These are phyloP conservation scores for Polyporus arcularius DNA, from an alignment of 768 basidiomycete genomes.

Conservation along the genomic window DNA sequence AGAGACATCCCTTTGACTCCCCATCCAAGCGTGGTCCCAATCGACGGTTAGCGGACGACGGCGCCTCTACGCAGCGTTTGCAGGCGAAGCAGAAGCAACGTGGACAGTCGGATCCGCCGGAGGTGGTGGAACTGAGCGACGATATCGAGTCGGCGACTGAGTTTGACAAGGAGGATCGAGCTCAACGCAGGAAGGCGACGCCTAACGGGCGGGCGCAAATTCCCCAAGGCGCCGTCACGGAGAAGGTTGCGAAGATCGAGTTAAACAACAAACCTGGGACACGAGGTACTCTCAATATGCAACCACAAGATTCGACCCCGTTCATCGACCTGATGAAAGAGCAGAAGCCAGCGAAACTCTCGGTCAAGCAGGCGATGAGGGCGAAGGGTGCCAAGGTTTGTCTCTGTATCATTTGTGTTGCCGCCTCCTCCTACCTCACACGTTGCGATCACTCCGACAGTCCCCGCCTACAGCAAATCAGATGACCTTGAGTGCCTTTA, in stretches of 20 bases:
- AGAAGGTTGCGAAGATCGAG: conserved; percentile 10
- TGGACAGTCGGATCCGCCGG: not conserved
- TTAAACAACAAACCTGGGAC: not conserved
- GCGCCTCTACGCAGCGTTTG: conserved; percentile 1
- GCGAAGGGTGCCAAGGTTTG: conserved; percentile 1
- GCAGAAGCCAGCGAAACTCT: not conserved
- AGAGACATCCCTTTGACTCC: not conserved
- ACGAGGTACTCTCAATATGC: not conserved
- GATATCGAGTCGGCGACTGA: conserved; percentile 13
- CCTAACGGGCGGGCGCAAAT: conserved; percentile 12
- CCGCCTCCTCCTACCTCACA: not conserved
- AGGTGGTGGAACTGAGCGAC: not conserved
- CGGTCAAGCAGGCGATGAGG: conserved; percentile 1
- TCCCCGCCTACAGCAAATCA: not conserved
- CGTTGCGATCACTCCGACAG: no score
- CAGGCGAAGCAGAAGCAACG: not conserved
- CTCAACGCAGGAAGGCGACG: not conserved
- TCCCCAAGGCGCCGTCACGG: conserved; percentile 2
- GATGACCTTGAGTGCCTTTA: not conserved
- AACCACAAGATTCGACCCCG: not conserved
- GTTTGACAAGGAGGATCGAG: conserved; percentile 3
- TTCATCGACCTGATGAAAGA: conserved; percentile 6
- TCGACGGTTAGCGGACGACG: conserved; percentile 7
- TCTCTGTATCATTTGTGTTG: not conserved
- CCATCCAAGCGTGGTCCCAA: not conserved